Percentiles rank a stretch among this genome's conserved stretches.
phyloP scores from a whole-genome alignment of 108 stramenopile genomes.

The Ochromonas danica region DNA sequence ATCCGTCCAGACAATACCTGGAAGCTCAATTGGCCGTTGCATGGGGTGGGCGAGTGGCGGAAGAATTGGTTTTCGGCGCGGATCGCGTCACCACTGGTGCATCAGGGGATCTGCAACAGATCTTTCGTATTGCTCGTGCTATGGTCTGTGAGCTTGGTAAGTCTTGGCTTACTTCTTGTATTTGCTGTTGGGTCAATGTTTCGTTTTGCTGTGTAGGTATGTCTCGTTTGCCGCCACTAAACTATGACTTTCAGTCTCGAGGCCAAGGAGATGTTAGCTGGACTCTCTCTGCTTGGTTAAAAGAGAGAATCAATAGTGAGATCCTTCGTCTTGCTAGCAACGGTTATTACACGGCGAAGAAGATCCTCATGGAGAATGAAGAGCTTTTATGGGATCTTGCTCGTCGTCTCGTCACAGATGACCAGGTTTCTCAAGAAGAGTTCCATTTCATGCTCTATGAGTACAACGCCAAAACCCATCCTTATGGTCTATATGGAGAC shows the following conservation, averaged over 20 bases:
- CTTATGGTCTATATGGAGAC: neutral
- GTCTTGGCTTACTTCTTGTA: too few species aligned
- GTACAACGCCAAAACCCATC: neutral
- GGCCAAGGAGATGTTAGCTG: neutral
- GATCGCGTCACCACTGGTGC: conserved; percentile 93
- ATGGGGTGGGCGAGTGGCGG: conserved; percentile 91
- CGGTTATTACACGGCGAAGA: conserved; percentile 11
- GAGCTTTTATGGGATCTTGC: neutral
- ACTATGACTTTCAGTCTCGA: neutral
- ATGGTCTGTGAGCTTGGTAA: conserved; percentile 43
- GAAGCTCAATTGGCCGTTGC: conserved; percentile 81
- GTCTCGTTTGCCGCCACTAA: neutral
- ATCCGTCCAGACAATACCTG: conserved; percentile 81
- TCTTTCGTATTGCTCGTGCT: conserved; percentile 64
- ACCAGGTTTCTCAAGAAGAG: neutral
- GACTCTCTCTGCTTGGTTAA: neutral
- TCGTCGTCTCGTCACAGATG: neutral
- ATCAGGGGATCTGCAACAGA: conserved; percentile 92
- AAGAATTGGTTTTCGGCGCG: conserved; percentile 91
- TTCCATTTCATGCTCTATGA: conserved; percentile 2
- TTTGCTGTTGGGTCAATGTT: too few species aligned
- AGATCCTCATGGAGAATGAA: conserved; percentile 27
- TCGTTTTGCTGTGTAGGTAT: too few species aligned
- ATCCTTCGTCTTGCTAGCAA: neutral
- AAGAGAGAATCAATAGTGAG: conserved; percentile 21